Conservation (phyloP, 257 asterid species). For the Knoxia roxburghii region DNA sequence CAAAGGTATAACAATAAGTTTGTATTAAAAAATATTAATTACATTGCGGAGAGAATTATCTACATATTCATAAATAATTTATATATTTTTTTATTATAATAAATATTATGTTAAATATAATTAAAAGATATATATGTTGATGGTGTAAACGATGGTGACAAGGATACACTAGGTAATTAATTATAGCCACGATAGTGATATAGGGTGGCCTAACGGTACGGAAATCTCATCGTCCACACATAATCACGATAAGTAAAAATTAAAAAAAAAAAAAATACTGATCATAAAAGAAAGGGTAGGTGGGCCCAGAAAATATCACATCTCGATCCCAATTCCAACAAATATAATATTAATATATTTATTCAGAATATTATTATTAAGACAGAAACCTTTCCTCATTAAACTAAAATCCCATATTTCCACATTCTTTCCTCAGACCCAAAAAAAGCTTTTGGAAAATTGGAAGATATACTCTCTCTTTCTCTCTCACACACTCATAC, state of each 20-base stretch:
- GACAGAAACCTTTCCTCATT: neutral
- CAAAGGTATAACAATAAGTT: too few species aligned
- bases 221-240: constrained; percentile 17
- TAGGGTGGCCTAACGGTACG: constrained; percentile 20
- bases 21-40: too few species aligned
- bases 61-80: too few species aligned
- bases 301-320: neutral
- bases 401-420: neutral
- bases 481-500: constrained; percentile 5
- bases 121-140: too few species aligned
- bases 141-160: neutral
- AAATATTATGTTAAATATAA: too few species aligned
- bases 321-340: neutral
- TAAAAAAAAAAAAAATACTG: too few species aligned
- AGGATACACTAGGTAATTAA: neutral
- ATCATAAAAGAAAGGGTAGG: too few species aligned
- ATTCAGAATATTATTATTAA: too few species aligned
- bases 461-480: too few species aligned
- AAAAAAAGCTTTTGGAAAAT: neutral
- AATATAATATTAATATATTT: neutral
- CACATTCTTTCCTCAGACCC: neutral
- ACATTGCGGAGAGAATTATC: too few species aligned
- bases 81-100: too few species aligned
- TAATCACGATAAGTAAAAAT: neutral
- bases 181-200: neutral